Base-by-base conservation (phyloP, 768 basidiomycete genomes). In the Lentinula edodes region DNA sequence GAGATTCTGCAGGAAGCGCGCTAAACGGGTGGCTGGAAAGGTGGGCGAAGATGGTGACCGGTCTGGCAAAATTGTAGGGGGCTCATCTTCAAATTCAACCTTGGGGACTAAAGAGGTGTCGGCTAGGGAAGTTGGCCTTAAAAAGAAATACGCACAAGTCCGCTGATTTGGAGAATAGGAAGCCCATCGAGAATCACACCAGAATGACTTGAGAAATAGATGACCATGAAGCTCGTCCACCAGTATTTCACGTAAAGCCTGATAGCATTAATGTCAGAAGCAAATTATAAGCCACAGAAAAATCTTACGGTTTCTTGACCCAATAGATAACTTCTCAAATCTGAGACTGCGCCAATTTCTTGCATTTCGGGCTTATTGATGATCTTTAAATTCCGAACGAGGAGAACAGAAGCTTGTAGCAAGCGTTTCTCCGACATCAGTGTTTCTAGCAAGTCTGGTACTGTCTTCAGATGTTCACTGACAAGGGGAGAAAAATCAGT, bases 151-250 rank as follows among this genome's bases (percentile, higher is more conserved):
- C 91, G 75, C 68, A 95, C 95, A 81, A 10, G 75, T 73, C 60
- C 85, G 82, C 70, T 98, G 97, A 58, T 89, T 89, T 0, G 89
- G 86, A 10, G 81, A 75, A 71, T 97, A 98, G 0, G 90, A 75
- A 16, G 85, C 79, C 97, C 97, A 99, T 35, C 96, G 86, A 5
- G 87, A 83, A 66, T 98, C 96, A 69, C 93, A 95, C 87, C 95
- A 97, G 72, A 94, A 96, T 0, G 90, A 92, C 69, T 96, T 97
- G 62, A 99, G 84, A 73, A 97, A 99, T n/a, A 99, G 75, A 73
- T 99, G 97, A 66, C 87, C 93, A 69, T 98, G 95, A 12, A 99
- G 80, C 69, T 99, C 97, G 66, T 99, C 97, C 6, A 95, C 80
- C 61, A 99, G 76, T 60, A 98, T 97, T 65, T 98, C 97, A 51